Percentiles rank a stretch among this genome's conserved stretches.
Evolutionary conservation across 2,329 filamentous ascomycete species (phyloP).

Genomic region (Didymella arachidicola): DNA sequence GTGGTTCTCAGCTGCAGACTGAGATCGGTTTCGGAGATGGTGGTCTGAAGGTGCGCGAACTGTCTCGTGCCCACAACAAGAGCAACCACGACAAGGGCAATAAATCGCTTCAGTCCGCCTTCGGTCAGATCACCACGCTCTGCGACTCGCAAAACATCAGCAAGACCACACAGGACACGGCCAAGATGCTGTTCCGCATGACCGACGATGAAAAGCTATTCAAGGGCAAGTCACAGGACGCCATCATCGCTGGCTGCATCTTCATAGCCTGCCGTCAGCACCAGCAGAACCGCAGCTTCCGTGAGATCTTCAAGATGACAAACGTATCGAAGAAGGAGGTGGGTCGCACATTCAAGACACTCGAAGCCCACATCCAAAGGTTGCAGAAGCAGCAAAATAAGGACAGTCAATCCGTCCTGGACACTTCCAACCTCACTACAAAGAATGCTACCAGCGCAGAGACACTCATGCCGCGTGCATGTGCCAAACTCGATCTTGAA

Average conservation of each 20-base stretch:
- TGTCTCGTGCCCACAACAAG: conserved; percentile 85
- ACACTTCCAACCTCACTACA: conserved; percentile 66
- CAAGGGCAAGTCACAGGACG: conserved; percentile 94
- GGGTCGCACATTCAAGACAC: conserved; percentile 88
- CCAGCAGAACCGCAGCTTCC: conserved; percentile 85
- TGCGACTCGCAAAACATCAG: conserved; percentile 75
- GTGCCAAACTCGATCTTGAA: conserved; percentile 79
- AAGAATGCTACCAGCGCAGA: conserved; percentile 72
- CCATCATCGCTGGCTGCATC: conserved; percentile 93
- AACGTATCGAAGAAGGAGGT: conserved; percentile 98
- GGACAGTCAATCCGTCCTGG: conserved; percentile 53
- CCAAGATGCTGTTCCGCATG: conserved; percentile 94
- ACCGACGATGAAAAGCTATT: conserved; percentile 92
- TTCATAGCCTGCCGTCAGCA: conserved; percentile 97
- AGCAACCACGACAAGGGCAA: conserved; percentile 81
- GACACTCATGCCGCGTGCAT: conserved; percentile 89
- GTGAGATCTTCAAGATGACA: conserved; percentile 92
- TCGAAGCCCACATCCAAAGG: conserved; percentile 73
- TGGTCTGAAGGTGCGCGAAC: conserved; percentile 73
- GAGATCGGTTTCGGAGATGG: conserved; percentile 84
- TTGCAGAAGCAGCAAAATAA: conserved; percentile 69
- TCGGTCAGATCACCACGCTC: conserved; percentile 87
- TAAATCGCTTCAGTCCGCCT: conserved; percentile 79
- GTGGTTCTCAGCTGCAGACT: conserved; percentile 88
- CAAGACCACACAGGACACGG: conserved; percentile 82